Percentiles rank a stretch among this genome's conserved stretches.
phyloP scores from a whole-genome alignment of 805 yeast genomes.

The Priceomyces carsonii region DNA sequence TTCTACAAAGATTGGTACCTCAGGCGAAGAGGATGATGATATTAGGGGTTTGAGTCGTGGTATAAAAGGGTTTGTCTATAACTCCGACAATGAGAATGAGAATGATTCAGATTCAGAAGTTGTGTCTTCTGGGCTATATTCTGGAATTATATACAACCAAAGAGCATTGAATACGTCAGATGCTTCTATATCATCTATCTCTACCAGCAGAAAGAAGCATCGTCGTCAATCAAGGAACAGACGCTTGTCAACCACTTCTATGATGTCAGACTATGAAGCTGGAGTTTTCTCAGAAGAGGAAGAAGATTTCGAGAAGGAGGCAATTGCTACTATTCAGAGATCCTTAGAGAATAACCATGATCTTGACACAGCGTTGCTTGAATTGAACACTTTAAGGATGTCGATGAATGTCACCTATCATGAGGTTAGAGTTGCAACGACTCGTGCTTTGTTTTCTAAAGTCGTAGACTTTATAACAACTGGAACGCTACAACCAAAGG shows the following conservation, averaged over 20 bases:
- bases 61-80: slow-evolving; percentile 52
- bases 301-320: slow-evolving; percentile 85
- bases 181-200: slow-evolving; percentile 55
- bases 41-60: slow-evolving; percentile 48
- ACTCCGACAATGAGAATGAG: slow-evolving; percentile 44
- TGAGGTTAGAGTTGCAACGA: slow-evolving; percentile 84
- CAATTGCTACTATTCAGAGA: slow-evolving; percentile 89
- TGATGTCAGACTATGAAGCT: slow-evolving; percentile 46
- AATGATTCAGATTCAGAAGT: slow-evolving; percentile 45
- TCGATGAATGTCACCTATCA: slow-evolving; percentile 95
- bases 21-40: slow-evolving; percentile 33
- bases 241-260: slow-evolving; percentile 37
- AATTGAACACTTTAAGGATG: slow-evolving; percentile 93
- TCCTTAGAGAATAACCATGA: slow-evolving; percentile 93
- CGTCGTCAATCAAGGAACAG: slow-evolving; percentile 26
- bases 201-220: slow-evolving; percentile 41
- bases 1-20: slow-evolving; percentile 16
- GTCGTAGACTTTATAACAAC: slow-evolving; percentile 75
- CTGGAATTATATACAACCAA: slow-evolving; percentile 49
- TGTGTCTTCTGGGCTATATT: slow-evolving; percentile 27
- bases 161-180: slow-evolving; percentile 54
- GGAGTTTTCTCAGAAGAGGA: slow-evolving; percentile 33
- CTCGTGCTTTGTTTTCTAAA: slow-evolving; percentile 67
- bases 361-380: slow-evolving; percentile 87
- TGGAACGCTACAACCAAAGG: slow-evolving; percentile 71